A percentile compares a stretch with the other conserved stretches of the same genome.
Evolutionary conservation across 2,329 filamentous ascomycete genomes (phyloP).

Genomic region (Aspergillus pseudoglaucus): DNA sequence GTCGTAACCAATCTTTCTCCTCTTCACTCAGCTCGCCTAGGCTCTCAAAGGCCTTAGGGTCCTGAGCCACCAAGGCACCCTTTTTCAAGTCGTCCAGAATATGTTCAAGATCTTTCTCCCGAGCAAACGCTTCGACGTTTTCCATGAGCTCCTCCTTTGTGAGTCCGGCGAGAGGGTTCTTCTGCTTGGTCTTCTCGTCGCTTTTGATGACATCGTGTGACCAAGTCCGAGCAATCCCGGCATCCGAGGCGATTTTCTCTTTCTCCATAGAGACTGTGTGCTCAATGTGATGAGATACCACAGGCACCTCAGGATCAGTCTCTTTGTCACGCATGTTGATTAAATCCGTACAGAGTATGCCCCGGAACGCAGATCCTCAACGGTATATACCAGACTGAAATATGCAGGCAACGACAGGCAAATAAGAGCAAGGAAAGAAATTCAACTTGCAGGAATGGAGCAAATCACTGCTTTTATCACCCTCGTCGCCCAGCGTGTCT

Average conservation of each 20-base stretch:
- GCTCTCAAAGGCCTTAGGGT: constrained; percentile 57
- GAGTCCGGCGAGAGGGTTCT: constrained; percentile 22
- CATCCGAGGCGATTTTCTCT: neutral
- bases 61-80: constrained; percentile 67
- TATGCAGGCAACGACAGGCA: constrained; percentile 1
- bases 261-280: constrained; percentile 5
- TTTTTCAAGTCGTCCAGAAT: constrained; percentile 39
- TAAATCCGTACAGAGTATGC: neutral
- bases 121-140: constrained; percentile 38
- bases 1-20: constrained; percentile 37
- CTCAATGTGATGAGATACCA: constrained; percentile 1
- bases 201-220: constrained; percentile 4
- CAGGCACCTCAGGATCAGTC: constrained; percentile 6
- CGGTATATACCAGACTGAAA: neutral
- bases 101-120: constrained; percentile 53
- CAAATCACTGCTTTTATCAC: too few species aligned
- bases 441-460: too few species aligned
- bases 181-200: constrained; percentile 7
- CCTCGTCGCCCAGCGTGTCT: too few species aligned
- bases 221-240: constrained; percentile 7
- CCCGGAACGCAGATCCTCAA: neutral
- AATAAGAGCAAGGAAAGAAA: constrained; percentile 5
- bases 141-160: constrained; percentile 21
- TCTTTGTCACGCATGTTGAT: constrained; percentile 7
- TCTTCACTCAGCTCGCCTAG: constrained; percentile 52